phyloP scores from a whole-genome alignment of 2,329 filamentous ascomycete species.

The Penicillium sp. region DNA sequence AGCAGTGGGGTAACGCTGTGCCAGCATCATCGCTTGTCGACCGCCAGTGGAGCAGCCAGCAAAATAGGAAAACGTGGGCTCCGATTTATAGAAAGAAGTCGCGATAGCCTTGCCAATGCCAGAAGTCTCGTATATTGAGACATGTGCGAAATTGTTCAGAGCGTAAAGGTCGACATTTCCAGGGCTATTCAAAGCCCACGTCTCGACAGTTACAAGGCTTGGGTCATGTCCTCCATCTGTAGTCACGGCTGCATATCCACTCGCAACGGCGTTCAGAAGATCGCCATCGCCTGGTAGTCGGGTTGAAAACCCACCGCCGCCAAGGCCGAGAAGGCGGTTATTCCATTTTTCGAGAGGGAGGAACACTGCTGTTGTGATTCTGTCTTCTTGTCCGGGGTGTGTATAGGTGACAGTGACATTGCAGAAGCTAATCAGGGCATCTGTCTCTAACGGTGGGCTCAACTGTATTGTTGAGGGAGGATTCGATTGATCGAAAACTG shows the following conservation, averaged over 20 bases:
- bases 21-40: constrained; percentile 32
- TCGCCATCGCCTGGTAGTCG: not conserved
- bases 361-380: constrained; percentile 31
- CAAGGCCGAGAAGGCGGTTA: constrained; percentile 37
- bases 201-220: not conserved
- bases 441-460: not conserved
- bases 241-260: constrained; percentile 18
- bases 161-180: constrained; percentile 36
- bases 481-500: not conserved
- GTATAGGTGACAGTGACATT: constrained; percentile 38
- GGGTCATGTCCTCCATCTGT: constrained; percentile 17
- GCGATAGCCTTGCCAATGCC: constrained; percentile 31
- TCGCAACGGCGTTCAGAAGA: not conserved
- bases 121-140: constrained; percentile 35
- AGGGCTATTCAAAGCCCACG: constrained; percentile 15
- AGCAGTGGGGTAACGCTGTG: constrained; percentile 51
- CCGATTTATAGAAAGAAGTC: constrained; percentile 30
- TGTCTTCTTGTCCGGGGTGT: constrained; percentile 37
- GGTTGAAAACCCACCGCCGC: constrained; percentile 36
- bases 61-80: constrained; percentile 19
- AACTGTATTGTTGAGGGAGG: not conserved
- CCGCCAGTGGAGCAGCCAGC: constrained; percentile 25
- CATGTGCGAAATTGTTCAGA: constrained; percentile 36
- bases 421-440: not conserved
- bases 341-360: constrained; percentile 38